Base-by-base conservation (phyloP, 2,329 filamentous ascomycete genomes). In the Cladosporium sp. region DNA sequence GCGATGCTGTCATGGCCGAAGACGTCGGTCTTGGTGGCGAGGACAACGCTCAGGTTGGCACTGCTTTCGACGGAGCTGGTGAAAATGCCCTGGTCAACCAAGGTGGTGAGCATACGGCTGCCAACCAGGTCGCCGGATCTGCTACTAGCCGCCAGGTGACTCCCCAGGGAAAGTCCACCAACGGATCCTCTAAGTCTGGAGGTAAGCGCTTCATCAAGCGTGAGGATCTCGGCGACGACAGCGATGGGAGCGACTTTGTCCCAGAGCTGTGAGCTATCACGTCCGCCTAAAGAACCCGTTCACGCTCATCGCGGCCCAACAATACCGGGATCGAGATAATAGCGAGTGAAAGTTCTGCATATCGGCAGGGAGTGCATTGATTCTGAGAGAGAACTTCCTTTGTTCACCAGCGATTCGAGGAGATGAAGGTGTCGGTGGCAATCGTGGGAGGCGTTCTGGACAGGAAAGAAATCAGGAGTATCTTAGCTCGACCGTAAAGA, bases 231-330 rank as follows among this genome's bases (percentile, higher is more conserved):
- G 41, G 14, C 22, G 51, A 53, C 19, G 54, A 54, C 14, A 53
- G 46, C 50, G 54, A 54, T 18, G 43, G 14, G 11, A 53, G 50
- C 31, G 40, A 52, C 28, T 55, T 53, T 41, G 10, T 9, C 14
- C 41, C 49, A 4, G 40, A 37, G 10, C 32, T 52, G 13, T 34
- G 44, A 37, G 43, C 43, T 13, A 11, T 9, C 10, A 35, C 9
- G 1, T 28, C 7, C 22, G 5, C 22, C 7, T 7, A 28, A 28
- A 28, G 22, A 7, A 28, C 5, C 5, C 22, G 22, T 28, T 28
- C 22, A 28, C 22, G 22, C 22, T 28, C 22, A 28, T 28, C 22
- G 22, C 22, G 22, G 22, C 22, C 5, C 22, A 28, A 28, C 22
- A 28, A 28, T 28, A 7, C 5, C 22, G 7, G 5, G 7, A 28